Base-by-base conservation (phyloP, 345 rosid species). In the Stellera chamaejasme region DNA sequence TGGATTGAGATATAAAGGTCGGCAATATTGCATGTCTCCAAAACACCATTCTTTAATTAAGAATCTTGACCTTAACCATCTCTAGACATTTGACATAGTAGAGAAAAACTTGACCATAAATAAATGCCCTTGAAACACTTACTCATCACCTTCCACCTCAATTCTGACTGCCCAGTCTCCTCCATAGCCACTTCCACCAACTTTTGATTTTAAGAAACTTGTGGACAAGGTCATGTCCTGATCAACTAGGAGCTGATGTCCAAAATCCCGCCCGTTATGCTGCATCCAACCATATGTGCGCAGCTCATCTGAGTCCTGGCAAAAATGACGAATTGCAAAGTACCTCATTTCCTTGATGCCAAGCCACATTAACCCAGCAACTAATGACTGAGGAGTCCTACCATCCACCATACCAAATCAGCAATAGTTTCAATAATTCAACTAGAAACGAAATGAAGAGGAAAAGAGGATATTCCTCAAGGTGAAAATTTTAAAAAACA, bases 311-410 rank as follows among this genome's bases (percentile, higher is more conserved):
- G 79, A 69, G 60, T 88, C 86, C 66, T 92, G 85, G 74, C 98
- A 92, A 8, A 86, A 75, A 60, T 92, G 98, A 7, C 97, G 84
- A 67, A 88, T 67, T 32, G 39, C 39, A 43, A 45, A 49, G 63
- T 75, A 82, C 68, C 72, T 79, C 28, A 83, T 91, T 59, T 86
- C 97, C 72, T 88, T 86, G 0, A 67, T 48, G 55, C 83, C 89
- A 59, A 88, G 61, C 98, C 97, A 92, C 97, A 88, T 92, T 74
- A 92, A 74, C 27, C 98, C 98, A 69, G 84, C 91, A 50, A 88
- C 69, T 54, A 92, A 75, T 45, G 95, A 82, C 50, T 64, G 69
- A 16, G 97, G 97, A 42, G 83, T 73, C 82, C 97, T 92, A 75
- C 65, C 66, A 67, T 51, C 54, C 11, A 66, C 66, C 55, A 56